Conservation (phyloP, 148 eudicot species). For the Arbutus unedo region DNA sequence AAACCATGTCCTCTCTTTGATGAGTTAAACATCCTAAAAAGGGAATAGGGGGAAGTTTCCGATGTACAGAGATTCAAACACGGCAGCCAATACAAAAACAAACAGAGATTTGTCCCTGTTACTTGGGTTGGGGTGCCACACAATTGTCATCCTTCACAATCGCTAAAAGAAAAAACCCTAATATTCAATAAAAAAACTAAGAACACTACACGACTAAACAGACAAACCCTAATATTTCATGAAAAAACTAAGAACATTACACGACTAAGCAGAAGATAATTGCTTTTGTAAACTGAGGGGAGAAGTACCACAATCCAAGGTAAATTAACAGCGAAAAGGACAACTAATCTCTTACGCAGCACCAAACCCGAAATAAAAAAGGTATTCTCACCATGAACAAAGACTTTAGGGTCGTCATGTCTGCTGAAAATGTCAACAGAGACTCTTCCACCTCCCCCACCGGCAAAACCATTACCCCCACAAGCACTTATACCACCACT, state of each 20-base stretch:
- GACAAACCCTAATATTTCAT: neutral
- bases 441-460: constrained; percentile 97
- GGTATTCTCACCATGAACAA: constrained; percentile 65
- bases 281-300: too few species aligned
- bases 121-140: neutral
- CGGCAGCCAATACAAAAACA: neutral
- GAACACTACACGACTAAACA: neutral
- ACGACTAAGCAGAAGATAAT: neutral
- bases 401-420: constrained; percentile 74
- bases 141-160: neutral
- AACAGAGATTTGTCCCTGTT: neutral
- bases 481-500: constrained; percentile 78
- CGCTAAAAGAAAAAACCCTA: neutral
- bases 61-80: neutral
- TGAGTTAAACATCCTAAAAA: neutral
- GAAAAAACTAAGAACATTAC: neutral
- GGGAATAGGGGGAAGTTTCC: neutral
- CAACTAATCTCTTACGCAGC: neutral
- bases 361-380: neutral
- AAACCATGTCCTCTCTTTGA: neutral
- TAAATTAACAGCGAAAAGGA: neutral
- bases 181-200: neutral
- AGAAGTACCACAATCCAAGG: neutral
- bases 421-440: constrained; percentile 91
- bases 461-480: constrained; percentile 92